Percentiles rank a stretch among this genome's conserved stretches.
These are phyloP conservation scores for Psilocybe mexicana DNA, from an alignment of 1,284 basidiomycete species.

Conservation along the genomic window DNA sequence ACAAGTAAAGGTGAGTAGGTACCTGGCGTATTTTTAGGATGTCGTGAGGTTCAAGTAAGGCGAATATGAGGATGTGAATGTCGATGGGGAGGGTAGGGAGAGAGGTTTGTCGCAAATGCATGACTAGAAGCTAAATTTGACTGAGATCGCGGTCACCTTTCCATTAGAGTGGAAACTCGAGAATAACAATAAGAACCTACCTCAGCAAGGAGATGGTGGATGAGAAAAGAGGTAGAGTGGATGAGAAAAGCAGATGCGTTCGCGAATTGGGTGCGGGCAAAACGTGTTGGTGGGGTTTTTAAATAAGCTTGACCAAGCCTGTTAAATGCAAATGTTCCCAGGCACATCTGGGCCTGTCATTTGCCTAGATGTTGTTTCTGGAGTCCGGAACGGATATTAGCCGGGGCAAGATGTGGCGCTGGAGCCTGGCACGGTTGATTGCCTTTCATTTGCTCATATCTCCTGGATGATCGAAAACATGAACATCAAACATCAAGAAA, in stretches of 20 bases:
- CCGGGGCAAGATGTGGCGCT: neutral
- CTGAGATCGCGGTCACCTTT: neutral
- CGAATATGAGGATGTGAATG: constrained; percentile 5
- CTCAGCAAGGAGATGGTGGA: no score
- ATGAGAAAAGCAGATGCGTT: neutral
- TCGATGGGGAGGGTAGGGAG: constrained; percentile 9
- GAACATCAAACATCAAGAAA: neutral
- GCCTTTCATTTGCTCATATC: neutral
- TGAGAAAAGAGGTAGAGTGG: neutral
- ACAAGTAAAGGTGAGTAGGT: neutral
- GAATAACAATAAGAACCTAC: neutral
- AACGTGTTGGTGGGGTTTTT: neutral
- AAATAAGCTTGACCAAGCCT: neutral
- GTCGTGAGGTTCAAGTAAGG: constrained; percentile 12
- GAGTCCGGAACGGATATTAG: neutral
- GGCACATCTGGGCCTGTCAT: neutral
- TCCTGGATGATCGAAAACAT: neutral
- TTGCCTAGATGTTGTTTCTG: neutral
- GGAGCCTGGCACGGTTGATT: neutral
- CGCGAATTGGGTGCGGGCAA: neutral
- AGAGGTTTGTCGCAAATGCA: neutral
- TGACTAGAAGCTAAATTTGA: neutral
- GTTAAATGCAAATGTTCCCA: neutral
- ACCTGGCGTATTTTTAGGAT: constrained; percentile 15
- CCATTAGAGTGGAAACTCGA: neutral